Base-by-base conservation (phyloP, 2,329 filamentous ascomycete species). In the Blumeria hordei region DNA sequence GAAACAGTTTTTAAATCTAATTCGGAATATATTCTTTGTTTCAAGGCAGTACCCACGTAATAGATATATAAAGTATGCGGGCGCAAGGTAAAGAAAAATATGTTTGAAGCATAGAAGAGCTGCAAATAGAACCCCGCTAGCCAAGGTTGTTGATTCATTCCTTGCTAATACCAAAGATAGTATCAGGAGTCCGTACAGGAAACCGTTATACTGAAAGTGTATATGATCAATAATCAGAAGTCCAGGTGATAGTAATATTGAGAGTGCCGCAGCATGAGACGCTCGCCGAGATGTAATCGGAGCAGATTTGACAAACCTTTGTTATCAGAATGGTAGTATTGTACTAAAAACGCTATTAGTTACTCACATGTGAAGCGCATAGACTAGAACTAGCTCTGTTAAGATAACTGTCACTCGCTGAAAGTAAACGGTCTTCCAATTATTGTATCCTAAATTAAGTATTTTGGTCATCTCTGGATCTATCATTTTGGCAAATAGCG, bases 191-290 rank as follows among this genome's bases (percentile, higher is more conserved):
- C 92, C 92, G 66, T 96, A 98, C 69, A 98, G 79, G 69, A 88
- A 88, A 43, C 92, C 90, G 71, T 98, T 98, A 72, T 98, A 98
- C 72, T 98, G 92, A 68, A 98, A 98, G 68, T 95, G 88, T 60
- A 95, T 90, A 67, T 98, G 92, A 65, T 98, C 92, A 67, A 98
- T 96, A 66, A 98, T 93, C 57, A 98, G 74, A 37, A 98, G 77
- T 1, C 90, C 92, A 0, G 92, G 92, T 0, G 88, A 96, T 11
- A 96, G 77, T 3, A 96, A 72, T 57, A 98, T 81, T 0, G 90
- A 95, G 55, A 96, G 74, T 28, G 88, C 88, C 50, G 84, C 85
- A 28, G 85, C 86, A 64, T 95, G 88, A 10, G 88, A 83, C 51
- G 85, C 80, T 47, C 79, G 80, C 64, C 80, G 88, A n/a, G 77